Evolutionary conservation across 495 filamentous ascomycete genomes (phyloP).

Genomic region (Peziza echinospora): DNA sequence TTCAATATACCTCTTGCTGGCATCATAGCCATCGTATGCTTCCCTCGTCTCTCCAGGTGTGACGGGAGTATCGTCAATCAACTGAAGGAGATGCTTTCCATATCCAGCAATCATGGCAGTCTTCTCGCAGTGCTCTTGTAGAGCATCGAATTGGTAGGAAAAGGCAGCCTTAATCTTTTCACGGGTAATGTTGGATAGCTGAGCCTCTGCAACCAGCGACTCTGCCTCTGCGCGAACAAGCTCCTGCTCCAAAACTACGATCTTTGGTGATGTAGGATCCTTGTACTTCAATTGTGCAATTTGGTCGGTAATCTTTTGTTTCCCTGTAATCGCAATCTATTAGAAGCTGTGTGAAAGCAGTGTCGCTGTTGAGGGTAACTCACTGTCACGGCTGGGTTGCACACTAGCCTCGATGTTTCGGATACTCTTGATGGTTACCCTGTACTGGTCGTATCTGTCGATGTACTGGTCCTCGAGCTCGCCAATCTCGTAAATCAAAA

Average conservation of each 20-base stretch:
- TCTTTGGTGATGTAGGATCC: conserved; percentile 91
- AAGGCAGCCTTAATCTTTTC: conserved; percentile 98
- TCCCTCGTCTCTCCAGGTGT: conserved; percentile 91
- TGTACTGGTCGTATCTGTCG: conserved; percentile 96
- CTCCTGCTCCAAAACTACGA: conserved; percentile 94
- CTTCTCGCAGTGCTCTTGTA: conserved; percentile 96
- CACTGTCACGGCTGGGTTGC: conserved; percentile 91
- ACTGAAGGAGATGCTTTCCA: conserved; percentile 86
- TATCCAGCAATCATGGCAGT: conserved; percentile 92
- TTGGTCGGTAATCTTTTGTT: conserved; percentile 98
- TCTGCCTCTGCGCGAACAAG: conserved; percentile 96
- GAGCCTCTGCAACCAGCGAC: conserved; percentile 90
- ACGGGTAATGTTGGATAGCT: conserved; percentile 95
- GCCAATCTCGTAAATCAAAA: conserved; percentile 93
- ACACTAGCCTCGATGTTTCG: conserved; percentile 97
- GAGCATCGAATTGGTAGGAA: conserved; percentile 93
- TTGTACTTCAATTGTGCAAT: conserved; percentile 99
- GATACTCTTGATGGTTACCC: conserved; percentile 97
- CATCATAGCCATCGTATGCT: conserved; percentile 95
- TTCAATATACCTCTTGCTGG: conserved; percentile 53
- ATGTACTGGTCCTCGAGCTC: conserved; percentile 96
- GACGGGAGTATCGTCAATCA: conserved; percentile 89
- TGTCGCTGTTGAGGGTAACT: conserved; percentile 17
- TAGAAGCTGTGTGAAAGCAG: not conserved
- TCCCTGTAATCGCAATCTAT: conserved; percentile 32